These are phyloP conservation scores for Mucor racemosus DNA, from an alignment of 371 early-diverging fungal species.

Conservation along the genomic window DNA sequence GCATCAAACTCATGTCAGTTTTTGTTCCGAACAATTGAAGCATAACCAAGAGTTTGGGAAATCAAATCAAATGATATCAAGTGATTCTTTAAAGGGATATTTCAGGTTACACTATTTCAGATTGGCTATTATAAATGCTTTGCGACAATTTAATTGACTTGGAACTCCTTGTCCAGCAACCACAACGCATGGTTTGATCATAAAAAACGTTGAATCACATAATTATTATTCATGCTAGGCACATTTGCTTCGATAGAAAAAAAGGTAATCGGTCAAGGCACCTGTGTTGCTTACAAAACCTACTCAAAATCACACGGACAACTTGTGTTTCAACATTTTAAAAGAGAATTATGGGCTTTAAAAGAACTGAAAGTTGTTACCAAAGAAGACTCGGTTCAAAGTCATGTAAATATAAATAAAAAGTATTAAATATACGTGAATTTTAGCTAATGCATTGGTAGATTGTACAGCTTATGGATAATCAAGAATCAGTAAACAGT, in stretches of 20 bases:
- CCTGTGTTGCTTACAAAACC: conserved; percentile 44
- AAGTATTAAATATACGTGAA: too few relatives aligned
- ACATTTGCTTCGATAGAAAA: conserved; percentile 45
- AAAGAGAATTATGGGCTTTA: conserved; percentile 43
- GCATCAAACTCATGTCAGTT: too few relatives aligned
- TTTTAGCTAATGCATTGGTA: conserved; percentile 2
- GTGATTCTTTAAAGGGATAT: too few relatives aligned
- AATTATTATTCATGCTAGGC: conserved; percentile 20
- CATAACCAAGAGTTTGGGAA: too few relatives aligned
- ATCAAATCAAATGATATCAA: too few relatives aligned
- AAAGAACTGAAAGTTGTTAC: conserved; percentile 28
- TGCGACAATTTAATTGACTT: too few relatives aligned
- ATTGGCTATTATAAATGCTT: too few relatives aligned
- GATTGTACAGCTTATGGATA: conserved; percentile 37
- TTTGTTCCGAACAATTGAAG: not conserved
- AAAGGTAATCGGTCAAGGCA: conserved; percentile 1
- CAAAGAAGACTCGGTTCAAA: conserved; percentile 20
- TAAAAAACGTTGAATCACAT: too few relatives aligned
- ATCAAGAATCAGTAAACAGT: conserved; percentile 19
- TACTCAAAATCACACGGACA: conserved; percentile 42
- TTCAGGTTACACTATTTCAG: too few relatives aligned
- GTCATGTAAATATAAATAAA: too few relatives aligned
- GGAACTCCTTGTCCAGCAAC: too few relatives aligned
- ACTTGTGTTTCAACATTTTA: conserved; percentile 37
- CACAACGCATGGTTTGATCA: too few relatives aligned